Conservation (phyloP, 2,329 filamentous ascomycete genomes). For the Colletotrichum lentis region DNA sequence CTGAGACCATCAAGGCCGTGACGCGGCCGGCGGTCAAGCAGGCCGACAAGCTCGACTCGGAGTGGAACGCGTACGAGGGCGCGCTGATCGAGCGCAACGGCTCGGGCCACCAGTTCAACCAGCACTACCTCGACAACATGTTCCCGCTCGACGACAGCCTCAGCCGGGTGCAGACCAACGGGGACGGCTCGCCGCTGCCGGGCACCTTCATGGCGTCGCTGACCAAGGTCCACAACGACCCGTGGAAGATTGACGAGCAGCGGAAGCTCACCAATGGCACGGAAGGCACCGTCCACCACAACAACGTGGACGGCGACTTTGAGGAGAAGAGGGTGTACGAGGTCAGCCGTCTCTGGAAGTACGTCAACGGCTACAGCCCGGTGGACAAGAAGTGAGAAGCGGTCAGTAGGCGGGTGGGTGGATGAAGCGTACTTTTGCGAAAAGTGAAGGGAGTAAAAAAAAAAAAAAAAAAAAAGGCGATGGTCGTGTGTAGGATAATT, state of each 20-base stretch:
- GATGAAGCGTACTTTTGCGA: too few relatives aligned
- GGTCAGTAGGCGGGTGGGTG: too few relatives aligned
- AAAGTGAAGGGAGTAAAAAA: too few relatives aligned
- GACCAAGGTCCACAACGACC: slow-evolving; percentile 26
- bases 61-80: slow-evolving; percentile 53
- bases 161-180: slow-evolving; percentile 7
- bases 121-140: slow-evolving; percentile 70
- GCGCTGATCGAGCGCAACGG: slow-evolving; percentile 65
- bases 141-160: slow-evolving; percentile 52
- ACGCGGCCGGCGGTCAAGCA: neutral
- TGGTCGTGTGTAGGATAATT: neutral
- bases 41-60: slow-evolving; percentile 5
- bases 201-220: slow-evolving; percentile 9
- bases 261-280: slow-evolving; percentile 7
- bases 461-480: too few relatives aligned
- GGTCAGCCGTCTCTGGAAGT: slow-evolving; percentile 33
- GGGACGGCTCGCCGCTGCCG: slow-evolving; percentile 10
- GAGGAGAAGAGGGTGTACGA: slow-evolving; percentile 22
- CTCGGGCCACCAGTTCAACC: slow-evolving; percentile 66
- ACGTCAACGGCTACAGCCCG: slow-evolving; percentile 20
- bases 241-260: slow-evolving; percentile 14
- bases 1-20: neutral
- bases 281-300: neutral
- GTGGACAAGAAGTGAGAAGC: neutral
- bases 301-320: slow-evolving; percentile 7